Evolutionary conservation across 2,329 filamentous ascomycete species (phyloP).

Genomic region (Talaromyces sp.): DNA sequence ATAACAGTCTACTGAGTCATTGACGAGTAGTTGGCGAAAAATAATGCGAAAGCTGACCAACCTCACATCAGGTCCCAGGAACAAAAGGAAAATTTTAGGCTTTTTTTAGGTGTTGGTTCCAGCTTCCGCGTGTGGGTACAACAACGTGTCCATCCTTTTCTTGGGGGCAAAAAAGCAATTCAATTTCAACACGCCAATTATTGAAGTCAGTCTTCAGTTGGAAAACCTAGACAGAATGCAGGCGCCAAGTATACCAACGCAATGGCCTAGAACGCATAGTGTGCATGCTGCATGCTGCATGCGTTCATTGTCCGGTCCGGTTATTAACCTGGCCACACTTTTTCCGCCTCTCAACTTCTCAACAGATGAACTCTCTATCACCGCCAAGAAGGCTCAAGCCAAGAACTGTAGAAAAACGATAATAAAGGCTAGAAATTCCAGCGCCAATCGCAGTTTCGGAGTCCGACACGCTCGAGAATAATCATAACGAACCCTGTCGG

Average conservation of each 20-base stretch:
- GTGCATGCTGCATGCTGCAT: neutral
- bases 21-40: neutral
- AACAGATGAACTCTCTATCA: neutral
- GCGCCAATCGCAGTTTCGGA: neutral
- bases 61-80: too few species aligned
- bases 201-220: neutral
- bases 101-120: neutral
- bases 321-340: neutral
- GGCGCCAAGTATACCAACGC: too few species aligned
- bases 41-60: neutral
- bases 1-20: neutral
- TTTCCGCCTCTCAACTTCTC: neutral
- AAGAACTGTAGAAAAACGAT: neutral
- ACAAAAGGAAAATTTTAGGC: neutral
- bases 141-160: too few species aligned
- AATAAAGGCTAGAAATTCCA: neutral
- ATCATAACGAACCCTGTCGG: neutral
- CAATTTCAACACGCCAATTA: neutral
- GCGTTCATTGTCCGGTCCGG: neutral
- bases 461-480: neutral
- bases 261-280: too few species aligned
- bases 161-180: neutral
- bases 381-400: neutral
- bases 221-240: neutral
- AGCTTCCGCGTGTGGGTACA: too few species aligned